Conservation (phyloP, 2,329 filamentous ascomycete species). For the Rugonectria rugulosa region DNA sequence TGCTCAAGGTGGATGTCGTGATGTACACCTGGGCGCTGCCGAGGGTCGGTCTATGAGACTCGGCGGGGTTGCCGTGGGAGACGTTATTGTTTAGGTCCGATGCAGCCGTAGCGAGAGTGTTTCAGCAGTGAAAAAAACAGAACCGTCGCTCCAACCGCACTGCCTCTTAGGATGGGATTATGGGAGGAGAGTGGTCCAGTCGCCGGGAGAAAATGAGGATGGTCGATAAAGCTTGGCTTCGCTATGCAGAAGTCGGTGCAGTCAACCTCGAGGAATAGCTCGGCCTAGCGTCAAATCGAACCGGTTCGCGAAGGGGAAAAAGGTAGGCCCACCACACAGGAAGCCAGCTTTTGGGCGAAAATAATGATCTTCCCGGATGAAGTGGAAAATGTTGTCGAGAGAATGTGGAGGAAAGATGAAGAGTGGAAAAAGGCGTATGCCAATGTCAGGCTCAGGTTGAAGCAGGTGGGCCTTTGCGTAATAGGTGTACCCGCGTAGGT, state of each 20-base stretch:
- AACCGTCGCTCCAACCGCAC: no score
- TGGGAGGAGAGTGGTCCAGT: slow-evolving; percentile 11
- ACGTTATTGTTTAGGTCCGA: slow-evolving; percentile 2
- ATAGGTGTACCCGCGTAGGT: slow-evolving; percentile 40
- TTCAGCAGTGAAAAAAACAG: no score
- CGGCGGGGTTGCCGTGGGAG: slow-evolving; percentile 19
- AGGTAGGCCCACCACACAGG: slow-evolving; percentile 15
- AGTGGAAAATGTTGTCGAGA: slow-evolving; percentile 35
- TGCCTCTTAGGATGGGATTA: no score
- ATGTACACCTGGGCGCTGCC: slow-evolving; percentile 9
- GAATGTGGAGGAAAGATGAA: slow-evolving; percentile 40
- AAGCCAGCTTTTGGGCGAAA: slow-evolving; percentile 21
- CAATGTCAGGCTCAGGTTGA: slow-evolving; percentile 49
- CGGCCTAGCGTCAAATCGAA: slow-evolving; percentile 35
- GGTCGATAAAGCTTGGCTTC: slow-evolving; percentile 35
- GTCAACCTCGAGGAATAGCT: slow-evolving; percentile 48
- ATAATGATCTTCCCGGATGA: slow-evolving; percentile 25
- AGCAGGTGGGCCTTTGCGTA: slow-evolving; percentile 51
- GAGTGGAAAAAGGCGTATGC: slow-evolving; percentile 43
- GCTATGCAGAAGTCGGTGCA: slow-evolving; percentile 50
- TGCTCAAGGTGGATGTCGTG: slow-evolving; percentile 4
- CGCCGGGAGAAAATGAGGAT: slow-evolving; percentile 22
- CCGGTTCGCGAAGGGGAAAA: slow-evolving; percentile 10
- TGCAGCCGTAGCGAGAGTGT: slow-evolving; percentile 3
- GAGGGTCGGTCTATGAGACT: slow-evolving; percentile 18